phyloP scores from a whole-genome alignment of 371 early-diverging fungal species.

The Mortierella polycephala region DNA sequence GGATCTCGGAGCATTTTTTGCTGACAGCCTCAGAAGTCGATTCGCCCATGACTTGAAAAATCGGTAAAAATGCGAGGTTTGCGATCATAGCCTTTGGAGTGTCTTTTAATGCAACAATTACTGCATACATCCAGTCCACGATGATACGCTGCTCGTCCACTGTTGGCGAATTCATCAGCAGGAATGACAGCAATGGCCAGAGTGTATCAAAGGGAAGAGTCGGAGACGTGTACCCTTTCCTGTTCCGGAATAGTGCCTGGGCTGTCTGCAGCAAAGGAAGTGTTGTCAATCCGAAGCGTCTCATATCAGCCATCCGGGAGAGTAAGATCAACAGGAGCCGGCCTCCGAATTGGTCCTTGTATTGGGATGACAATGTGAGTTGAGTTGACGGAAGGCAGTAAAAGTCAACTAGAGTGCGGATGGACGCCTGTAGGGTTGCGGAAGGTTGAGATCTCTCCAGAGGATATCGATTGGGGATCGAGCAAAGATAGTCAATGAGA shows the following conservation, averaged over 20 bases:
- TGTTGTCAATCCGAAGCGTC: slow-evolving; percentile 34
- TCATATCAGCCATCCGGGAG: slow-evolving; percentile 42
- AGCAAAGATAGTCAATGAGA: slow-evolving; percentile 40
- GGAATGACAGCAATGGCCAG: slow-evolving; percentile 59
- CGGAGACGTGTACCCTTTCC: slow-evolving; percentile 28
- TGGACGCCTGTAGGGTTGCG: slow-evolving; percentile 24
- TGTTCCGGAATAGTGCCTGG: slow-evolving; percentile 19
- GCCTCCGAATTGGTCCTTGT: slow-evolving; percentile 26
- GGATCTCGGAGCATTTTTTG: slow-evolving; percentile 35
- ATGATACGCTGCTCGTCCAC: slow-evolving; percentile 59
- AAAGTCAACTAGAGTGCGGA: slow-evolving; percentile 35
- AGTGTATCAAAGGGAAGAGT: slow-evolving; percentile 32
- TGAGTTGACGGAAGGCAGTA: slow-evolving; percentile 38
- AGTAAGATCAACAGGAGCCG: slow-evolving; percentile 22
- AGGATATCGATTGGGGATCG: slow-evolving; percentile 31
- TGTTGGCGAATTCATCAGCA: slow-evolving; percentile 61
- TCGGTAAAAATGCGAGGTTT: slow-evolving; percentile 61
- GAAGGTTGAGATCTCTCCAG: slow-evolving; percentile 29
- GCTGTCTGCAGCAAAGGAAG: slow-evolving; percentile 23
- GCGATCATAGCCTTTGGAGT: slow-evolving; percentile 32
- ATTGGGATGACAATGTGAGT: slow-evolving; percentile 14
- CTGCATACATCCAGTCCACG: slow-evolving; percentile 49
- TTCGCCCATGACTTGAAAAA: slow-evolving; percentile 62
- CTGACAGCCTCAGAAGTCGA: slow-evolving; percentile 54
- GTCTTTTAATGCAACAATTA: slow-evolving; percentile 1